Evolutionary conservation across 768 basidiomycete species (phyloP), one percentile per base, ranked within the genome.

Genomic region (Austroboletus eburneus): DNA sequence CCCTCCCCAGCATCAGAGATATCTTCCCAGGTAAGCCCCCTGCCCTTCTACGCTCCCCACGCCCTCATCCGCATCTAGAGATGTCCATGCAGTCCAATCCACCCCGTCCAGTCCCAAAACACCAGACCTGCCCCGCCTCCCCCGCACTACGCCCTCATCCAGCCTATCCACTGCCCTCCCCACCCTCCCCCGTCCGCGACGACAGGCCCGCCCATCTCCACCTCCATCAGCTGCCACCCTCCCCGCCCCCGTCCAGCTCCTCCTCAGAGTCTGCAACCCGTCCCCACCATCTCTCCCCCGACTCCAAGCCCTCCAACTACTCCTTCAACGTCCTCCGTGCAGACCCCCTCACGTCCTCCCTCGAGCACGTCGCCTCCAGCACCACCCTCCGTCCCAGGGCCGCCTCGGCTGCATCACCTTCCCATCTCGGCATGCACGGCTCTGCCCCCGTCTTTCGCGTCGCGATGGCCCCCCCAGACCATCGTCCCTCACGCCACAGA

Each of bases 1-100:
- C 71, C 2, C 64, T 80, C 22, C 78, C 78, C 21, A 74, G 75
- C 54, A 78, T 78, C 27, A 69, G 72, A 18, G 76, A 79, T 49
- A 75, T 79, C 69, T 80, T 79, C 50, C 78, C 78, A 38, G 76
- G 78, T 75, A 52, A 35, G 66, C 46, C 12, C 18, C 22, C 24
- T 22, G 18, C 43, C 34, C 16, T 6, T 13, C 39, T 9, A 6
- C 12, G 5, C 9, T 18, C 24, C 8, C 0, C 10, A 8, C 33
- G 7, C 16, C 5, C 16, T 34, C 16, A 12, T 16, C 14, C 33
- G 7, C 27, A 25, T 38, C 46, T 24, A 54, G 53, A 62, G 37
- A 62, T 62, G 58, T 49, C 33, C 27, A 27, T 6, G 7, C 27
- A 27, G 5, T 34, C 33, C 33, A 14, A 6, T 34, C 58, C 44